Conservation (phyloP, 2,329 filamentous ascomycete genomes). For the Ophiostoma himal-ulmi region DNA sequence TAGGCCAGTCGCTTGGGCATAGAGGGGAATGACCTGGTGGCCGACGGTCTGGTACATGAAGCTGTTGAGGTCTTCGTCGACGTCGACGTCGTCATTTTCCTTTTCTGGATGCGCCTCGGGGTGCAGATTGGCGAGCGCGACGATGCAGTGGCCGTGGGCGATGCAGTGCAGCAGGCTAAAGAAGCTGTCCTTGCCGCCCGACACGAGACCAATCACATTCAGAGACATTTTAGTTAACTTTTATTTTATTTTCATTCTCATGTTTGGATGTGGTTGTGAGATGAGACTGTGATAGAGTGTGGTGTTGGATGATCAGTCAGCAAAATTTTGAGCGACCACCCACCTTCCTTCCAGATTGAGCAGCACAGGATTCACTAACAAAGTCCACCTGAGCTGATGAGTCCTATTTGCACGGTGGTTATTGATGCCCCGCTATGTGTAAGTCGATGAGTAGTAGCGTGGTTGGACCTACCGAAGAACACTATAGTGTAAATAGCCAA, state of each 20-base stretch:
- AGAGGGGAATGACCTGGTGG: conserved; percentile 78
- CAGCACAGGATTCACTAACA: not conserved
- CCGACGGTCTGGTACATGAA: conserved; percentile 99
- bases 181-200: conserved; percentile 95
- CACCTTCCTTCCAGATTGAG: not conserved
- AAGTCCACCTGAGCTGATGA: not conserved
- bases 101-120: conserved; percentile 38
- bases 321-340: not conserved
- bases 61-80: conserved; percentile 72
- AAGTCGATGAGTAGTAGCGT: not conserved
- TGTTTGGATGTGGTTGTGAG: not conserved
- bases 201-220: conserved; percentile 86
- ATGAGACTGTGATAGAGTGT: not conserved
- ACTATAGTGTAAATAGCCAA: not conserved
- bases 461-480: not conserved
- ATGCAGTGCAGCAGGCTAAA: conserved; percentile 88
- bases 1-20: conserved; percentile 69
- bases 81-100: conserved; percentile 31
- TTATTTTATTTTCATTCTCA: not conserved
- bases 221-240: conserved; percentile 32
- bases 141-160: conserved; percentile 73
- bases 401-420: not conserved
- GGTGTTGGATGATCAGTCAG: not conserved
- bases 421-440: not conserved
- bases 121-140: conserved; percentile 85